Evolutionary conservation across 164 flowering plant genomes (phyloP), one percentile per base, ranked within the genome.

Genomic region (Stephania cephalantha): DNA sequence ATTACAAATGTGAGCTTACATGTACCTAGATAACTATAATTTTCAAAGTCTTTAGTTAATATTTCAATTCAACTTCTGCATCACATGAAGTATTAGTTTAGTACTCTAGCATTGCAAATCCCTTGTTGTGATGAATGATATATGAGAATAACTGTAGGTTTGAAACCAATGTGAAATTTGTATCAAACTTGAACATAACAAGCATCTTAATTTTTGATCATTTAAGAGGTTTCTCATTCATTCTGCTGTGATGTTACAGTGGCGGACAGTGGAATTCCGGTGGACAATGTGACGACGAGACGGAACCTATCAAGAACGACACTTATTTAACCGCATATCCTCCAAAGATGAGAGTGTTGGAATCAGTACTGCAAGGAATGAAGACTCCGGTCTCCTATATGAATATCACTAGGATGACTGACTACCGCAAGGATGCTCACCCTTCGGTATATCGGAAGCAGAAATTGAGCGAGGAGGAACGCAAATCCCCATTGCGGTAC

Each of bases 221-320:
- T 58, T 58, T 15, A 15, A 58, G n/a, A 58, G 64, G 7, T 58
- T 58, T 58, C 64, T 9, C 63, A 35, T 35, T 22, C 18, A 18
- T 31, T 8, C 15, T 77, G 72, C 46, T 79, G 29, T 42, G 22
- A 13, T 53, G 66, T 53, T 61, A 72, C 86, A 96, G 99, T 31
- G 99, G 99, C 11, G 99, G 98, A 31, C 91, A 84, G 44, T 93
- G 97, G 99, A 93, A 96, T 74, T 93, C 98, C 0, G 98, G 99
- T 2, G 99, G 99, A 30, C 81, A 79, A 76, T 94, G 99, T 66
- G 91, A 94, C 73, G 78, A 76, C 61, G 99, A 96, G 81, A 88
- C 89, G 0, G 87, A 86, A 74, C 99, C 98, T 9, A 92, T 93
- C 55, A 87, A 80, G 79, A 94, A 92, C 58, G 88, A 86, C 58